Percentiles rank a stretch among this genome's conserved stretches.
These are phyloP conservation scores for Ustulina deusta DNA, from an alignment of 2,329 filamentous ascomycete genomes.

Conservation along the genomic window DNA sequence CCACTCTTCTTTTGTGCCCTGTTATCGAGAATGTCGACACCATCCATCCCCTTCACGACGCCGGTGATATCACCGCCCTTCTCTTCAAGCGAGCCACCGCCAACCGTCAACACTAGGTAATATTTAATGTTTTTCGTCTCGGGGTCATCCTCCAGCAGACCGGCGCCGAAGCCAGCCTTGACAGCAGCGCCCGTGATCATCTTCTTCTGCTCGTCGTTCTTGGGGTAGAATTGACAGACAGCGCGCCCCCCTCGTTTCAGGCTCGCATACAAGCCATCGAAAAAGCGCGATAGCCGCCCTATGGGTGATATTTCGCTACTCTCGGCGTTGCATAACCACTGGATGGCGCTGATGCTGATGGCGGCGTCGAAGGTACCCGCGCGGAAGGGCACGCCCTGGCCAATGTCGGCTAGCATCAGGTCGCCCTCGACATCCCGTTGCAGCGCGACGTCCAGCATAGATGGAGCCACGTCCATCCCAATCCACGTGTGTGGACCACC, in stretches of 20 bases:
- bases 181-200: conserved; percentile 95
- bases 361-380: conserved; percentile 94
- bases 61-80: conserved; percentile 85
- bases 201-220: conserved; percentile 88
- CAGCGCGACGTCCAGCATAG: conserved; percentile 96
- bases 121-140: conserved; percentile 97
- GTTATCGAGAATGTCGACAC: conserved; percentile 82
- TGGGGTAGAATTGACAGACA: conserved; percentile 98
- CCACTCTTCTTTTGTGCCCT: conserved; percentile 64
- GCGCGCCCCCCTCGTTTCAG: conserved; percentile 86
- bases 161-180: conserved; percentile 93
- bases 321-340: conserved; percentile 98
- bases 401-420: conserved; percentile 92
- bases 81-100: conserved; percentile 65
- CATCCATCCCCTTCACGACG: conserved; percentile 89
- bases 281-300: conserved; percentile 84
- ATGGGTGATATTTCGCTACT: conserved; percentile 84
- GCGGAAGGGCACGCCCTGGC: conserved; percentile 93
- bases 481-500: conserved; percentile 94
- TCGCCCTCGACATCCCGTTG: conserved; percentile 94
- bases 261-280: conserved; percentile 89
- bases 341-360: conserved; percentile 94
- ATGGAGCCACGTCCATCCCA: conserved; percentile 94
- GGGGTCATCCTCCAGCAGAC: conserved; percentile 92
- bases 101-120: conserved; percentile 95